Percentiles rank a stretch among this genome's conserved stretches.
These are phyloP conservation scores for Thyridium curvatum DNA, from an alignment of 2,329 filamentous ascomycete genomes.

Conservation along the genomic window DNA sequence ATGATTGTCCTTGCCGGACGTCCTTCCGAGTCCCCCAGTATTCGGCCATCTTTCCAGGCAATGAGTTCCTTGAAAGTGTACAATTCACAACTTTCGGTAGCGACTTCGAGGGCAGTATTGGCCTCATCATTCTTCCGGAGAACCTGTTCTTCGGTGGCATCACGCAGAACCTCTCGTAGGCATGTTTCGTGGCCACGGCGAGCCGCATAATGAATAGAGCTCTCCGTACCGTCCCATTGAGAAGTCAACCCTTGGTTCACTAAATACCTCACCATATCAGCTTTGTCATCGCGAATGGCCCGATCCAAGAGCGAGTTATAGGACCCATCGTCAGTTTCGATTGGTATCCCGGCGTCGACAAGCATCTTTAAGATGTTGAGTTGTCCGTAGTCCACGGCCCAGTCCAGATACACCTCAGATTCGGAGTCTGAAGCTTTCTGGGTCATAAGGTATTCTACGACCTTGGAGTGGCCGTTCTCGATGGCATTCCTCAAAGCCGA, in stretches of 20 bases:
- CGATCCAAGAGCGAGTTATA: slow-evolving; percentile 3
- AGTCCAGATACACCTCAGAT: neutral
- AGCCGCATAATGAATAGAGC: slow-evolving; percentile 4
- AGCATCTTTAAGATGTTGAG: neutral
- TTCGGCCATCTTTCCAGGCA: slow-evolving; percentile 1
- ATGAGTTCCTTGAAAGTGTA: slow-evolving; percentile 1
- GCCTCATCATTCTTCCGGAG: neutral
- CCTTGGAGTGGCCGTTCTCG: neutral
- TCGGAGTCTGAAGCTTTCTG: neutral
- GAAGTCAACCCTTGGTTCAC: slow-evolving; percentile 1
- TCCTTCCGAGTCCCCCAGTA: neutral
- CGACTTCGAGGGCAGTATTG: neutral
- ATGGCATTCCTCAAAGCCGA: neutral
- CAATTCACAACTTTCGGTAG: neutral
- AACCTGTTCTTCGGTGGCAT: neutral
- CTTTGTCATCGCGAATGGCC: neutral
- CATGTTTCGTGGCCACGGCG: neutral
- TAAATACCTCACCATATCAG: slow-evolving; percentile 1
- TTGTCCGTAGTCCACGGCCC: neutral
- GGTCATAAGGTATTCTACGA: neutral
- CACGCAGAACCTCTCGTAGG: neutral
- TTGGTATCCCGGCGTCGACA: neutral
- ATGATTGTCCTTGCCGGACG: neutral
- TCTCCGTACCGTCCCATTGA: slow-evolving; percentile 4
- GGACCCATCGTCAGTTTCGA: neutral